These are phyloP conservation scores for Berberis thunbergii DNA, from an alignment of 164 flowering plant species.

Conservation along the genomic window DNA sequence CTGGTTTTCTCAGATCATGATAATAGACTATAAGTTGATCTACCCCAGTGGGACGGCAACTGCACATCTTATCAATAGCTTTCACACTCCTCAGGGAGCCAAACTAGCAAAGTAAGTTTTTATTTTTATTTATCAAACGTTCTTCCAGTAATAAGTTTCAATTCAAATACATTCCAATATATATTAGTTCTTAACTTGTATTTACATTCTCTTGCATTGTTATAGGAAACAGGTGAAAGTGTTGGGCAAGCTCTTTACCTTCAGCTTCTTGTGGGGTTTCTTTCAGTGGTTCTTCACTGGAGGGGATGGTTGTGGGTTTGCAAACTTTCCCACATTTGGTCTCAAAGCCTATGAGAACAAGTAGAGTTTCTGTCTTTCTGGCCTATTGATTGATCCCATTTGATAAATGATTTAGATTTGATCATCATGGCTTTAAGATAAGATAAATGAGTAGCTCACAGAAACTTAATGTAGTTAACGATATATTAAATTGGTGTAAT, in stretches of 20 bases:
- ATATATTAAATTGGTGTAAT: neutral
- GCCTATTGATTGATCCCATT: too few species aligned
- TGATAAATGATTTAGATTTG: too few species aligned
- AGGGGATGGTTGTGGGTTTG: constrained; percentile 33
- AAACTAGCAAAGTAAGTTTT: too few species aligned
- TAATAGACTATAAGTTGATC: too few species aligned
- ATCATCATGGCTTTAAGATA: too few species aligned
- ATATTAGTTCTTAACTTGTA: neutral
- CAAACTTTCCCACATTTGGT: constrained; percentile 29
- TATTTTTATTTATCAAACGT: too few species aligned
- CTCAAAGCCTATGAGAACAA: constrained; percentile 29
- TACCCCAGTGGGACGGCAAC: too few species aligned
- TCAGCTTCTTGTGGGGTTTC: constrained; percentile 44
- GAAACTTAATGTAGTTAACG: too few species aligned
- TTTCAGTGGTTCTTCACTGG: constrained; percentile 42
- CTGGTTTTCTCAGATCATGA: too few species aligned
- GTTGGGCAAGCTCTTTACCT: constrained; percentile 37
- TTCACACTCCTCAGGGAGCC: too few species aligned
- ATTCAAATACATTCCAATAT: neutral
- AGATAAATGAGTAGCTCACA: too few species aligned
- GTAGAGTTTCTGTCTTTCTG: constrained; percentile 3
- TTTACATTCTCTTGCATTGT: neutral
- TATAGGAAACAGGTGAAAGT: constrained; percentile 37
- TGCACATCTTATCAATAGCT: too few species aligned
- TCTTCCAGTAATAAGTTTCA: neutral